phyloP scores from a whole-genome alignment of 768 basidiomycete genomes.

The Russula sp. region DNA sequence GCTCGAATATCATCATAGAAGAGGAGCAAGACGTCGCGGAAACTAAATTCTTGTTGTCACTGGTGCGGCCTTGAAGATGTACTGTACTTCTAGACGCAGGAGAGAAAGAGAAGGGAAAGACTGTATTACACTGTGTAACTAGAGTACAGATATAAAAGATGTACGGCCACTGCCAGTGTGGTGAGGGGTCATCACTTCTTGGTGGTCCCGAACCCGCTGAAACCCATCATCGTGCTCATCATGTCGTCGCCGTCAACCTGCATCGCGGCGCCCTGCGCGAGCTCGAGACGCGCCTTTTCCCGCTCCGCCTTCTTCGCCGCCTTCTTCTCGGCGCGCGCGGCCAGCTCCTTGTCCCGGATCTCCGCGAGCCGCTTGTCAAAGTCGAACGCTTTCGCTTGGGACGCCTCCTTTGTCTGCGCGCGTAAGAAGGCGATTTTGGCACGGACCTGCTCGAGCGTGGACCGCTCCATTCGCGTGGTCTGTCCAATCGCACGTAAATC shows the following conservation, averaged over 20 bases:
- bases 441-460: slow-evolving; percentile 89
- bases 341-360: slow-evolving; percentile 66
- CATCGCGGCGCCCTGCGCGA: slow-evolving; percentile 45
- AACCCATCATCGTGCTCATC: slow-evolving; percentile 86
- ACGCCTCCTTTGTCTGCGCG: slow-evolving; percentile 78
- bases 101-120: slow-evolving; percentile 18
- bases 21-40: slow-evolving; percentile 87
- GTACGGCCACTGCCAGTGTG: background rate
- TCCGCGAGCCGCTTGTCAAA: slow-evolving; percentile 86
- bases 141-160: slow-evolving; percentile 26
- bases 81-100: background rate
- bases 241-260: slow-evolving; percentile 56
- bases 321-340: slow-evolving; percentile 66
- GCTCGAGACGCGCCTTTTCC: slow-evolving; percentile 61
- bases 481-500: slow-evolving; percentile 95
- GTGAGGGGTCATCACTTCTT: slow-evolving; percentile 52
- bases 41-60: slow-evolving; percentile 64
- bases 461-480: slow-evolving; percentile 84
- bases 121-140: slow-evolving; percentile 32
- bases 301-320: slow-evolving; percentile 74
- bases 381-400: slow-evolving; percentile 86
- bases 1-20: slow-evolving; percentile 55
- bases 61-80: slow-evolving; percentile 46
- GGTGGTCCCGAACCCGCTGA: slow-evolving; percentile 82
- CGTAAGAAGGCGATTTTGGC: slow-evolving; percentile 83